A percentile compares a stretch with the other conserved stretches of the same genome.
Conservation (phyloP, 805 yeast genomes). For the Candida loeiensis region DNA sequence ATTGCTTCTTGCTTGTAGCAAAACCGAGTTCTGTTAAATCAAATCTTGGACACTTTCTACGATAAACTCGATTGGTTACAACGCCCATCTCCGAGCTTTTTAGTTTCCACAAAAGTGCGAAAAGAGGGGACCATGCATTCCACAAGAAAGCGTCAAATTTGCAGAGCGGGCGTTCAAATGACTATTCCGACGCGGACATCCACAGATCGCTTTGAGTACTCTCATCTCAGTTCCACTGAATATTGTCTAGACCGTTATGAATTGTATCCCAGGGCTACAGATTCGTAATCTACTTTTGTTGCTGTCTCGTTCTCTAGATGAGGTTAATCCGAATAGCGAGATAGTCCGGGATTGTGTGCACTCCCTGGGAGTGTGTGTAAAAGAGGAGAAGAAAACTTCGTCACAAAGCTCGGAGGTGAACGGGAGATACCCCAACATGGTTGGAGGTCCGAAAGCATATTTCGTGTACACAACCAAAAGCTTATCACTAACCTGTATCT, state of each 20-base stretch:
- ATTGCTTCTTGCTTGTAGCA: background rate
- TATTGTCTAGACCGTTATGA: background rate
- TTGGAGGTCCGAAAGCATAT: no score
- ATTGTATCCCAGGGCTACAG: no score
- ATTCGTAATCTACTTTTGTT: no score
- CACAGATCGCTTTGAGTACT: no score
- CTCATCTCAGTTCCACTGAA: no score
- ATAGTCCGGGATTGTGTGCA: conserved; percentile 1
- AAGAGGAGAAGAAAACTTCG: background rate
- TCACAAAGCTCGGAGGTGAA: background rate
- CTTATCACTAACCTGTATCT: no score
- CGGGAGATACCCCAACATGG: background rate
- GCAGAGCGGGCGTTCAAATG: no score
- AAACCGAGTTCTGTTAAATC: background rate
- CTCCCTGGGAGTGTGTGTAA: conserved; percentile 4
- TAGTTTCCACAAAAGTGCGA: background rate
- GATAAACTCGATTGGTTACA: background rate
- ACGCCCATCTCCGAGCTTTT: conserved; percentile 1
- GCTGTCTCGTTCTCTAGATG: background rate
- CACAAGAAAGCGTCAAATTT: no score
- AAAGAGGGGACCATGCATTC: conserved; percentile 3
- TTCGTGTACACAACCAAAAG: no score
- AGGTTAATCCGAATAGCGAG: background rate
- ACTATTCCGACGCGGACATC: no score
- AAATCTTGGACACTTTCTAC: background rate